Percentiles rank a stretch among this genome's conserved stretches.
These are phyloP conservation scores for Blastomyces parvus DNA, from an alignment of 2,329 filamentous ascomycete genomes.

Conservation along the genomic window DNA sequence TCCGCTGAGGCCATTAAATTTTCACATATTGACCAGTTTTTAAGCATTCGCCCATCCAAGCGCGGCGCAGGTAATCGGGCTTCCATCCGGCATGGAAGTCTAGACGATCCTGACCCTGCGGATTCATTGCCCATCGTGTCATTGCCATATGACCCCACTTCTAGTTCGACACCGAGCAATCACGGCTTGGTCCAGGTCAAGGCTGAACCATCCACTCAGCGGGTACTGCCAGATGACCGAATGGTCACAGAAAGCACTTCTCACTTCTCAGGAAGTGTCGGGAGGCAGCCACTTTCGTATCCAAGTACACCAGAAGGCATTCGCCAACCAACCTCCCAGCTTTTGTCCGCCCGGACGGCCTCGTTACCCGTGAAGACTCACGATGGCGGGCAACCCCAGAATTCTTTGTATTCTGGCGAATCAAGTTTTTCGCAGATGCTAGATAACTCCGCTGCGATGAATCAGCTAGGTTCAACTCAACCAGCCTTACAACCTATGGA, in stretches of 20 bases:
- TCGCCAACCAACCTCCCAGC: slow-evolving; percentile 3
- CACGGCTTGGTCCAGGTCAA: not conserved
- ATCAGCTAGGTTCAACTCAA: slow-evolving; percentile 11
- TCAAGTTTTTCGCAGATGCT: not conserved
- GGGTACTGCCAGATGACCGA: not conserved
- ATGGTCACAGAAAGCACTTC: not conserved
- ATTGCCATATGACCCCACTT: slow-evolving; percentile 4
- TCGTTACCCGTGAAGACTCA: not conserved
- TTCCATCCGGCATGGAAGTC: not conserved
- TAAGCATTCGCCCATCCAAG: slow-evolving; percentile 8
- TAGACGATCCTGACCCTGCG: not conserved
- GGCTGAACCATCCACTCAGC: not conserved
- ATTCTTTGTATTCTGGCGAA: not conserved
- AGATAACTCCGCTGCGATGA: not conserved
- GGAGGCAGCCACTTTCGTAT: not conserved
- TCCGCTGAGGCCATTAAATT: not conserved
- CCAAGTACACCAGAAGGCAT: not conserved
- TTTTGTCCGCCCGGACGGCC: not conserved
- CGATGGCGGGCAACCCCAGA: not conserved
- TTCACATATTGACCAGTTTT: slow-evolving; percentile 1
- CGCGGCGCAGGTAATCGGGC: slow-evolving; percentile 7
- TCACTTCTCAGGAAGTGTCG: not conserved
- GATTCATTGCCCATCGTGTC: slow-evolving; percentile 2
- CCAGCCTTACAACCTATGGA: not conserved
- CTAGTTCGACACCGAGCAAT: not conserved